phyloP scores from a whole-genome alignment of 2,329 filamentous ascomycete genomes.

The Botrytis sinoallii region DNA sequence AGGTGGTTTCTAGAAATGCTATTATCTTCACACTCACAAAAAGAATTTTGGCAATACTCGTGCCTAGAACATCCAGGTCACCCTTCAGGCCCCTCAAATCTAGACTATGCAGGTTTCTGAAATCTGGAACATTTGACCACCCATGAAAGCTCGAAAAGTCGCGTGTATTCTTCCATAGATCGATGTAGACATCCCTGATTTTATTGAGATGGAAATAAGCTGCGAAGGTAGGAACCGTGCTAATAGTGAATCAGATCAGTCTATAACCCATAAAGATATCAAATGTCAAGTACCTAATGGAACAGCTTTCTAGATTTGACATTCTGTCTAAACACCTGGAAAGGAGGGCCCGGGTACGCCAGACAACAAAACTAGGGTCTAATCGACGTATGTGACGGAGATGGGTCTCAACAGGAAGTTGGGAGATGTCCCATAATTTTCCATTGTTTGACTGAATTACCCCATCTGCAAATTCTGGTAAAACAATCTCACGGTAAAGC shows the following conservation, averaged over 20 bases:
- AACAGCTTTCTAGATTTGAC: background rate
- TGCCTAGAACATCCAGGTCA: background rate
- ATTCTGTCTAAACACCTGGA: background rate
- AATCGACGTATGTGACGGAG: constrained; percentile 1
- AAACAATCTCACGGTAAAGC: constrained; percentile 12
- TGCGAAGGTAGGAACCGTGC: background rate
- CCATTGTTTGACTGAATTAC: background rate
- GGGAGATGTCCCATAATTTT: background rate
- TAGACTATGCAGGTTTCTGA: constrained; percentile 5
- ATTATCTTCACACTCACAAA: background rate
- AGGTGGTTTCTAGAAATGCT: background rate
- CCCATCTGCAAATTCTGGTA: background rate
- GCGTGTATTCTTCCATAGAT: accelerated
- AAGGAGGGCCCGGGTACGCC: background rate
- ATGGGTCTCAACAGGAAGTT: constrained; percentile 3
- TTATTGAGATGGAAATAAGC: background rate
- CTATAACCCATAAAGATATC: background rate
- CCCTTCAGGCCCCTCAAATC: background rate
- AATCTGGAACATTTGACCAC: background rate
- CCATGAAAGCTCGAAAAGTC: background rate
- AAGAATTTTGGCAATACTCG: background rate
- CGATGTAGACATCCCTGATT: background rate
- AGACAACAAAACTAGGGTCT: background rate
- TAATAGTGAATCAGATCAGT: background rate
- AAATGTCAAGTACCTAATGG: background rate